These are phyloP conservation scores for Mikania micrantha DNA, from an alignment of 129 eudicot species.

Conservation along the genomic window DNA sequence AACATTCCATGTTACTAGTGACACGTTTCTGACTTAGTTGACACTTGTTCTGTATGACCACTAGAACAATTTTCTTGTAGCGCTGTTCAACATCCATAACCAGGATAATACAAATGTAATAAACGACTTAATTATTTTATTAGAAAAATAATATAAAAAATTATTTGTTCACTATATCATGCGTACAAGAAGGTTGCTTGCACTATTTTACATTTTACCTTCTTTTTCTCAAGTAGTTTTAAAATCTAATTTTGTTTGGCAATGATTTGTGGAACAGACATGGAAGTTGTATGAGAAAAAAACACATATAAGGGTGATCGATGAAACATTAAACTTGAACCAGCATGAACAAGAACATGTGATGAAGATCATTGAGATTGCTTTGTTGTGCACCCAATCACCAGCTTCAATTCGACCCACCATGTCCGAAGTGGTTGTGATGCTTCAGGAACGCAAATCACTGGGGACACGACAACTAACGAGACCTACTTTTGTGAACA, in stretches of 20 bases:
- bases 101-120: too few species aligned
- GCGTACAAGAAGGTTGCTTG: too few species aligned
- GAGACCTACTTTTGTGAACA: slow-evolving; percentile 21
- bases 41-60: too few species aligned
- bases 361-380: slow-evolving; percentile 57
- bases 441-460: slow-evolving; percentile 40
- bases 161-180: too few species aligned
- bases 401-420: slow-evolving; percentile 54
- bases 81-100: too few species aligned
- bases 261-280: slow-evolving; percentile 5
- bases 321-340: slow-evolving; percentile 41
- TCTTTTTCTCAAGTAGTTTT: too few species aligned
- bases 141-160: too few species aligned
- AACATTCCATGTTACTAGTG: too few species aligned
- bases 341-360: slow-evolving; percentile 41
- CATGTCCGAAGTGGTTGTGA: slow-evolving; percentile 60
- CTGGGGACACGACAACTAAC: slow-evolving; percentile 18
- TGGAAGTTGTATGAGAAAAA: slow-evolving; percentile 59
- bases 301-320: slow-evolving; percentile 42
- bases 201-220: neutral
- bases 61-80: too few species aligned
- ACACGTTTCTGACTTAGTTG: too few species aligned
- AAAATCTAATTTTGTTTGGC: too few species aligned
- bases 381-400: slow-evolving; percentile 59
- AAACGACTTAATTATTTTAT: too few species aligned